These are phyloP conservation scores for Pholiota microspora DNA, from an alignment of 768 basidiomycete species.

Conservation along the genomic window DNA sequence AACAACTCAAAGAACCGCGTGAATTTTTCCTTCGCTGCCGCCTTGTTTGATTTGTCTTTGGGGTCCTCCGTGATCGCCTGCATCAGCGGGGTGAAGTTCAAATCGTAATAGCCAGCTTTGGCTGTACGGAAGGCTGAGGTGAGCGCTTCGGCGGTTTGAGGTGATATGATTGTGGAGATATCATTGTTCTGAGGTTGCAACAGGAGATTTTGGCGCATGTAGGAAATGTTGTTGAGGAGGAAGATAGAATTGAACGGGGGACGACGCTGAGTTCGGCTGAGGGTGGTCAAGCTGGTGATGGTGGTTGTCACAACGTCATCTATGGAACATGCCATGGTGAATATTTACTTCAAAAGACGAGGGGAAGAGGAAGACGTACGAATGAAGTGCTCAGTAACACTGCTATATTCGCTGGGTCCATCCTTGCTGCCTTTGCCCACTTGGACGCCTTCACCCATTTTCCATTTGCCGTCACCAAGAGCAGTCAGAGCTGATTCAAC, in stretches of 20 bases:
- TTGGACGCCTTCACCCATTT: conserved; percentile 81
- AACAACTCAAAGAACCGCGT: conserved; percentile 78
- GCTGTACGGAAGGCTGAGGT: conserved; percentile 75
- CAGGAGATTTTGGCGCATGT: conserved; percentile 61
- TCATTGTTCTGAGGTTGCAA: conserved; percentile 45
- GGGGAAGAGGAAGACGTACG: conserved; percentile 44
- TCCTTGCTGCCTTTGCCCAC: conserved; percentile 45
- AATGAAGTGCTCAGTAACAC: conserved; percentile 72
- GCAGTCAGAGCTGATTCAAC: conserved; percentile 63
- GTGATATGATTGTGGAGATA: conserved; percentile 53
- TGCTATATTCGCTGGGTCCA: conserved; percentile 43
- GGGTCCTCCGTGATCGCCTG: conserved; percentile 64
- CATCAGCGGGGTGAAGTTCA: conserved; percentile 78
- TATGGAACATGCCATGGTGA: conserved; percentile 23
- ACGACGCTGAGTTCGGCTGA: conserved; percentile 60
- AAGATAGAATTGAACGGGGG: conserved; percentile 74
- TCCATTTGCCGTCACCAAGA: conserved; percentile 89
- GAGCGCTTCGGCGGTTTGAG: conserved; percentile 58
- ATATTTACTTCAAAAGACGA: background rate
- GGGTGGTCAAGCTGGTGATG: conserved; percentile 54
- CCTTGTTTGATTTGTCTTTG: conserved; percentile 55
- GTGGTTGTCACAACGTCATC: conserved; percentile 75
- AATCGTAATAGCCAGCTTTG: conserved; percentile 81
- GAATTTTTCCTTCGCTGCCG: conserved; percentile 78
- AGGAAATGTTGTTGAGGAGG: conserved; percentile 76